Evolutionary conservation across 495 filamentous ascomycete genomes (phyloP), one percentile per base, ranked within the genome.

Genomic region (Corynascus novoguineensis): DNA sequence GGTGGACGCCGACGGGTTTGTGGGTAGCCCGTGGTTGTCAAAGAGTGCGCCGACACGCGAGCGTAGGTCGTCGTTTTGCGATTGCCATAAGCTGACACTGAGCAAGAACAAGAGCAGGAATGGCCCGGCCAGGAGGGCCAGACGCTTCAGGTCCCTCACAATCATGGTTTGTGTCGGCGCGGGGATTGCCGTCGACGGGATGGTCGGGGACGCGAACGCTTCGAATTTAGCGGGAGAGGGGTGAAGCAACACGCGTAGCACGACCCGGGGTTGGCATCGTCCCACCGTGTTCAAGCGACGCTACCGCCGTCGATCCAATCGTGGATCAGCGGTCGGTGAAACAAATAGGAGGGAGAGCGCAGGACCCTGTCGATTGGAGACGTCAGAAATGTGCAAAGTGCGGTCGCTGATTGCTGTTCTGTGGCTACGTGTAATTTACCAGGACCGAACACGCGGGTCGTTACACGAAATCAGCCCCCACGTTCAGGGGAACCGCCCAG

Each of bases 131-230:
- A 72, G 5, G 27, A 75, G 64, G 27, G 52, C 28, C 24, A 64
- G 32, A 11, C 72, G 69, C 56, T 61, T 69, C 6, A 70, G 41
- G 52, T 70, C 71, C 50, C 66, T 57, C 17, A 67, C 59, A 11
- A 72, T 37, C 72, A 74, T 73, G 28, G 53, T 48, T 11, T 15
- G 0, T 15, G 46, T 42, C 5, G 34, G 22, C 12, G 31, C n/a
- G 24, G 49, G 14, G 21, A n/a, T n/a, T 25, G 17, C 37, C 29
- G 19, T 27, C 35, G 31, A 17, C n/a, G n/a, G n/a, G 28, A 50
- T 22, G 22, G 6, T 19, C 19, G 4, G 14, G 19, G 47, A 22
- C n/a, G n/a, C n/a, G n/a, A n/a, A n/a, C n/a, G n/a, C n/a, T n/a
- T n/a, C n/a, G 53, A 25, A 5, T 9, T 19, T n/a, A n/a, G n/a